Conservation (phyloP, 1,139 yeast genomes). For the Pichia sp. region DNA sequence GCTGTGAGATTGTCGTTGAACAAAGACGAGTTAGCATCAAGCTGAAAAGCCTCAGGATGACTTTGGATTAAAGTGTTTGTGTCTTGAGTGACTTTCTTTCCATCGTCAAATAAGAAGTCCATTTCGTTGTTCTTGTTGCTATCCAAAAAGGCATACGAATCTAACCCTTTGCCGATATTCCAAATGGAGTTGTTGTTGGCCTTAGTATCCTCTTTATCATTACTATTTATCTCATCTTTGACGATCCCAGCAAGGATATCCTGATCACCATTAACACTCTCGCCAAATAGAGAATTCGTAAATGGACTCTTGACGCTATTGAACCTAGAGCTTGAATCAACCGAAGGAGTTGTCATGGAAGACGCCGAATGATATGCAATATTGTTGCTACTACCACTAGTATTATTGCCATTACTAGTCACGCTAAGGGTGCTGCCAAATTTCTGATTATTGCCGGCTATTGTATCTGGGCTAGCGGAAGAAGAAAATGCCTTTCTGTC, state of each 20-base stretch:
- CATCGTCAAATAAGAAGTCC: slow-evolving; percentile 22
- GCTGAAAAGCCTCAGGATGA: slow-evolving; percentile 14
- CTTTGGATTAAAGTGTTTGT: slow-evolving; percentile 11
- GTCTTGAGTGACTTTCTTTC: slow-evolving; percentile 39
- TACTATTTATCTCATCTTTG: not conserved
- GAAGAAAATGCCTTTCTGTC: not conserved
- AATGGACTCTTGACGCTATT: not conserved
- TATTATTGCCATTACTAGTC: not conserved
- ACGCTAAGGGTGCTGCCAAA: not conserved
- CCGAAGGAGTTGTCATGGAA: slow-evolving; percentile 1
- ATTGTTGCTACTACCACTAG: not conserved
- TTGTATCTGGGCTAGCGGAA: not conserved
- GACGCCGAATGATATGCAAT: not conserved
- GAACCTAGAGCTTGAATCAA: not conserved
- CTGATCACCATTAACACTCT: not conserved
- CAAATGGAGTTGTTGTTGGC: not conserved
- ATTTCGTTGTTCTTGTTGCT: slow-evolving; percentile 16
- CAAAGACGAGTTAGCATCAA: slow-evolving; percentile 1
- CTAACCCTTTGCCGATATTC: not conserved
- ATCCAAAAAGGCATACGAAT: slow-evolving; percentile 5
- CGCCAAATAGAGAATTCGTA: slow-evolving; percentile 5
- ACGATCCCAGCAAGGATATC: not conserved
- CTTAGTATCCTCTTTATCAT: not conserved
- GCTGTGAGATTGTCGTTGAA: not conserved
- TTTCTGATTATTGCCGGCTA: not conserved